These are phyloP conservation scores for Punica granatum DNA, from an alignment of 345 rosid genomes.

Conservation along the genomic window DNA sequence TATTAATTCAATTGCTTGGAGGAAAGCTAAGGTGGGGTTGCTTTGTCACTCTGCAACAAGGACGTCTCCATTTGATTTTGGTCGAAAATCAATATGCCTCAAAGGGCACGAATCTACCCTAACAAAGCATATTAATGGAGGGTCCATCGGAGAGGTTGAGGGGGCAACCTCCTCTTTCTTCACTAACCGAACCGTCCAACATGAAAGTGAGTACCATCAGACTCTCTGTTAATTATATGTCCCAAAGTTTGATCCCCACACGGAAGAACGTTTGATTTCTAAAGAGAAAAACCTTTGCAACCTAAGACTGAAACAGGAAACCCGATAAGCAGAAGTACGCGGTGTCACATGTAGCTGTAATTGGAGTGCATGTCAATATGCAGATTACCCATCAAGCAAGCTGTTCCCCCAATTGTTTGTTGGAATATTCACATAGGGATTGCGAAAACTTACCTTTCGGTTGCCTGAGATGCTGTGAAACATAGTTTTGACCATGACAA, in stretches of 20 bases:
- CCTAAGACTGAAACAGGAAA: not conserved
- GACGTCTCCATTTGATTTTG: not conserved
- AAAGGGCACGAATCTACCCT: not conserved
- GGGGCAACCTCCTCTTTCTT: not conserved
- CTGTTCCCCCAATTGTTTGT: not conserved
- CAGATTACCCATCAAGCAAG: not conserved
- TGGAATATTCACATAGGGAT: not conserved
- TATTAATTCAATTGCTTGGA: not conserved
- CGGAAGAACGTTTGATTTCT: not conserved
- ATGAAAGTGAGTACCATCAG: not conserved
- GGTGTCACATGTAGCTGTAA: not conserved
- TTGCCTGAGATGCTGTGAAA: not conserved
- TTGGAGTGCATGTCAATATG: not conserved
- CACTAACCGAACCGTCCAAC: not conserved
- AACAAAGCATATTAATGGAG: not conserved
- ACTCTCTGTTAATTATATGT: not conserved
- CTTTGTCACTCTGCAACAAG: not conserved
- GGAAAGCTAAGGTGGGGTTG: not conserved
- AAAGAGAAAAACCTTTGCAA: not conserved
- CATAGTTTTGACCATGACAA: not conserved
- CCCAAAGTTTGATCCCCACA: not conserved
- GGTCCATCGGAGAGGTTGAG: constrained; percentile 2
- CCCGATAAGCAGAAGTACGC: not conserved
- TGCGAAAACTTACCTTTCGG: not conserved
- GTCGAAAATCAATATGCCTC: not conserved